phyloP scores from a whole-genome alignment of 2,329 filamentous ascomycete species.

The Cercospora brassicicola region DNA sequence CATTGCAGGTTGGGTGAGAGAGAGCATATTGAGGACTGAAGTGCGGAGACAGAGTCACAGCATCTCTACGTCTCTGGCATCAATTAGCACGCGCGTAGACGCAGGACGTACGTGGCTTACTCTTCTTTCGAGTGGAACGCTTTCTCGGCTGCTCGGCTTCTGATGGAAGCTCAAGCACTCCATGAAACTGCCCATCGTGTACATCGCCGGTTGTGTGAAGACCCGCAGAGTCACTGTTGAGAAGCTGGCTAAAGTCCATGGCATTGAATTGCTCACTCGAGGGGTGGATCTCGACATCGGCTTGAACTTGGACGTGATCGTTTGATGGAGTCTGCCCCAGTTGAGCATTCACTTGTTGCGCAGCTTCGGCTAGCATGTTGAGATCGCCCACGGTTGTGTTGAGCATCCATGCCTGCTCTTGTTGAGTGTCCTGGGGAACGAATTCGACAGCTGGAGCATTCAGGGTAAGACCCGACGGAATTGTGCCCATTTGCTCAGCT shows the following conservation, averaged over 20 bases:
- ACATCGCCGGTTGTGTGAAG: not conserved
- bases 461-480: not conserved
- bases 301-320: not conserved
- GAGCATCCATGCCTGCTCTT: slow-evolving; percentile 2
- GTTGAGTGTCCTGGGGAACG: not conserved
- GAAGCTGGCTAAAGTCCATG: slow-evolving; percentile 13
- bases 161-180: not conserved
- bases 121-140: slow-evolving; percentile 3
- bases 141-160: not conserved
- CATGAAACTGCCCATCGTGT: not conserved
- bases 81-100: not conserved
- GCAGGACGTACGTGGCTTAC: not conserved
- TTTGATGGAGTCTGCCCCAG: not conserved
- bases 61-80: not conserved
- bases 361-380: slow-evolving; percentile 4
- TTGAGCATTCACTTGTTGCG: not conserved
- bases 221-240: not conserved
- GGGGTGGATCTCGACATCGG: not conserved
- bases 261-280: not conserved
- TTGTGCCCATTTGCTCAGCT: not conserved
- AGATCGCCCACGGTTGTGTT: slow-evolving; percentile 5
- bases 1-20: not conserved
- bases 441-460: not conserved
- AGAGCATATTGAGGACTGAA: not conserved
- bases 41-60: not conserved